phyloP scores from a whole-genome alignment of 2,329 filamentous ascomycete genomes.

The Colletotrichum limetticola region DNA sequence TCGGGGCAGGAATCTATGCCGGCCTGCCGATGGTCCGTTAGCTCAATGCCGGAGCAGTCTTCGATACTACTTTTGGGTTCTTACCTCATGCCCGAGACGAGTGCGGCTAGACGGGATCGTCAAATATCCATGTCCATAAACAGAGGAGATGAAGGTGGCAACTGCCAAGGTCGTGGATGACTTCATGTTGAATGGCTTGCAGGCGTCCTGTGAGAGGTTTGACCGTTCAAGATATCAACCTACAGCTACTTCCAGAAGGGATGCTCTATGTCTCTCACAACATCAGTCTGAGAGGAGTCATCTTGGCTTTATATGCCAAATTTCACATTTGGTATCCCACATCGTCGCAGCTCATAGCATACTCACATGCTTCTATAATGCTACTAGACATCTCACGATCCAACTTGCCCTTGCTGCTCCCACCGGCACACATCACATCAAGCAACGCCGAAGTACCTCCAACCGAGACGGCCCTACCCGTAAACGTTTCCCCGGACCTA shows the following conservation, averaged over 20 bases:
- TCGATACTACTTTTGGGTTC: not conserved
- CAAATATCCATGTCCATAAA: slow-evolving; percentile 57
- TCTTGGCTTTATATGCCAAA: not conserved
- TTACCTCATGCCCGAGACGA: slow-evolving; percentile 55
- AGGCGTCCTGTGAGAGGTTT: not conserved
- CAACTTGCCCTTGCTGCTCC: not conserved
- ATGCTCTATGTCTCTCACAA: not conserved
- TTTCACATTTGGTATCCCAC: not conserved
- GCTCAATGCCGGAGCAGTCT: not conserved
- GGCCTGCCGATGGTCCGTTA: slow-evolving; percentile 45
- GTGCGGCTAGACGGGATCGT: slow-evolving; percentile 55
- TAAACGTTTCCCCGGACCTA: slow-evolving; percentile 22
- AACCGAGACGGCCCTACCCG: slow-evolving; percentile 31
- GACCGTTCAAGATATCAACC: not conserved
- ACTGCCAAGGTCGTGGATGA: not conserved
- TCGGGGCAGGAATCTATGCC: slow-evolving; percentile 63
- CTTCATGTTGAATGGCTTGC: not conserved
- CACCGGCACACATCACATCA: not conserved
- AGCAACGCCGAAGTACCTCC: slow-evolving; percentile 29
- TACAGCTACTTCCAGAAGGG: not conserved
- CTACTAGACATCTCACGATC: not conserved
- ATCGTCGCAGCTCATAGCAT: not conserved
- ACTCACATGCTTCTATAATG: not conserved
- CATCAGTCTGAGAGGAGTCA: not conserved
- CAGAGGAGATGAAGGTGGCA: slow-evolving; percentile 9